Base-by-base conservation (phyloP, 305 asterid genomes). In the Fraxinus xanthoxyloides region DNA sequence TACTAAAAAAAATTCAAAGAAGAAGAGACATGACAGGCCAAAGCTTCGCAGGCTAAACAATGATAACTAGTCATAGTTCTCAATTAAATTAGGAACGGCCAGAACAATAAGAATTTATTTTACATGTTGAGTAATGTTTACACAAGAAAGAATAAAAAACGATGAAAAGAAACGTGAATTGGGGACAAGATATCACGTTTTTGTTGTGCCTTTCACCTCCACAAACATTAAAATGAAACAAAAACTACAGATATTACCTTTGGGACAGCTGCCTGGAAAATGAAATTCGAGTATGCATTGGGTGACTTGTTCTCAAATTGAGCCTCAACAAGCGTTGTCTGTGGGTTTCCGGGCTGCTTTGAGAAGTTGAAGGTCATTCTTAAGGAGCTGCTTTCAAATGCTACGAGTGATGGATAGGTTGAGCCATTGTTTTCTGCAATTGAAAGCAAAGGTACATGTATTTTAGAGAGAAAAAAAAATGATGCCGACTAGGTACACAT, bases 191-290 rank as follows among this genome's bases (percentile, higher is more conserved):
- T 56, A 21, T 59, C 30, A 54, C 65, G 12, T n/a, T 54, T 54
- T 54, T n/a, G 23, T 56, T 19, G 72, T 24, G 77, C 23, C 12
- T 48, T 40, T 38, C 28, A 48, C 54, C 67, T 75, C 36, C 69
- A 30, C 46, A 74, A 26, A 21, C 8, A 77, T 40, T 30, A 65
- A 73, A 43, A n/a, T 26, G 34, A 74, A 63, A 65, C 36, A 38
- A 70, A 59, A n/a, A 36, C 26, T 43, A 28, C 75, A 31, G 76
- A 31, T 7, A 17, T 43, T 93, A 95, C 99, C 99, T 95, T 97
- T 76, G 99, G 99, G 46, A 97, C 99, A 0, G 99, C 98, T 74
- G 98, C 98, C 87, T 91, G 98, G 88, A 97, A 97, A 76, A 95
- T 79, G 75, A 97, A 97, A 87, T 91, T 90, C n/a, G 93, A 87